Base-by-base conservation (phyloP, 2,329 filamentous ascomycete species). In the Monosporascus cannonballus region DNA sequence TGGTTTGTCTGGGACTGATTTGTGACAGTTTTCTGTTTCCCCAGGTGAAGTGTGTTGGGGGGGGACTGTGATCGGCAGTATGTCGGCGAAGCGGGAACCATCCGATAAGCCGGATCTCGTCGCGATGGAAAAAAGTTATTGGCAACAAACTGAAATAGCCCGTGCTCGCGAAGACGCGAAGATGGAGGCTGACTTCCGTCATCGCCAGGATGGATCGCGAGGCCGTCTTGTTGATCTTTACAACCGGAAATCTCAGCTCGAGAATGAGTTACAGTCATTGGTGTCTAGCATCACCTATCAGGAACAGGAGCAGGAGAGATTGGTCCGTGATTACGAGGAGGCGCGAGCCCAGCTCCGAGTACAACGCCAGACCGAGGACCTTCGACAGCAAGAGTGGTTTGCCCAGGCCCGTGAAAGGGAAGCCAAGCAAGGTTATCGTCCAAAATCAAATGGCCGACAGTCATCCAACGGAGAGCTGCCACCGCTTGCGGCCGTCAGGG, bases 161-260 rank as follows among this genome's bases (percentile, higher is more conserved):
- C 59, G 65, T 38, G 56, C 63, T 22, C 58, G 52, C 30, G 62
- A 68, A 48, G 63, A 67, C 48, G 51, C 49, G 3, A 55, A 51
- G n/a, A 52, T 59, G 15, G 51, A 54, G 5, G 54, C 59, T 14
- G 59, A 64, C 6, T 64, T 62, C 47, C 48, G 49, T 8, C 8
- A 34, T 11, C 56, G 57, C 22, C 58, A 62, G 18, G 63, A 63
- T n/a, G 22, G 56, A 7, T 36, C 63, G 6, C 56, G 61, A 38
- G 54, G 48, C n/a, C 51, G 45, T 2, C 57, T 68, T 8, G 49
- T 54, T 1, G 53, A 56, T 15, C 46, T 65, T 6, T 64, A 63
- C 50, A 56, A 67, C 17, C 56, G 48, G 17, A 63, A 56, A 48
- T 36, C 56, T 1, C 49, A 57, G 3, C 51, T 68, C 2, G 50